Conservation (phyloP, 176 grass and related monocot species). For the Calamus simplicifolius region DNA sequence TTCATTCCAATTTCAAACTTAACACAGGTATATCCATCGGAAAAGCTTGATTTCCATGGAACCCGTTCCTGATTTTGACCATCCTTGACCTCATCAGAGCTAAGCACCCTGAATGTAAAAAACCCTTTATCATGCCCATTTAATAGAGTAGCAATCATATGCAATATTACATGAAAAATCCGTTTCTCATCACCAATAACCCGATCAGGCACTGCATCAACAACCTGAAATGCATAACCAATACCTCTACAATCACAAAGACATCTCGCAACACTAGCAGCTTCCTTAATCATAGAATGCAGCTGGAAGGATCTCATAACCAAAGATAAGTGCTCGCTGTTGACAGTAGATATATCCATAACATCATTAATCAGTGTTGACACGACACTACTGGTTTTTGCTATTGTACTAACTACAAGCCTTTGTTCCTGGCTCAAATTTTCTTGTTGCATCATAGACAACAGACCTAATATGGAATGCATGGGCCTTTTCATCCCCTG, state of each 20-base stretch:
- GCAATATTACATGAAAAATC: slow-evolving; percentile 51
- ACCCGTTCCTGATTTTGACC: slow-evolving; percentile 31
- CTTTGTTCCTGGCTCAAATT: slow-evolving; percentile 10
- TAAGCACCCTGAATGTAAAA: slow-evolving; percentile 25
- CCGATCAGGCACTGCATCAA: slow-evolving; percentile 16
- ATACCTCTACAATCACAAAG: slow-evolving; percentile 10
- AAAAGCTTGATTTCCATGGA: slow-evolving; percentile 27
- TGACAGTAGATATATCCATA: background rate
- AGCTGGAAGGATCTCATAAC: slow-evolving; percentile 8
- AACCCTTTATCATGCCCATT: slow-evolving; percentile 7
- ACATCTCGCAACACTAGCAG: slow-evolving; percentile 5
- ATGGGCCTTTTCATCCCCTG: slow-evolving; percentile 10
- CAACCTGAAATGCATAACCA: slow-evolving; percentile 7
- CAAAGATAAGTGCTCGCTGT: slow-evolving; percentile 2
- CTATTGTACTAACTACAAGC: slow-evolving; percentile 8
- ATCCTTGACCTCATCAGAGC: slow-evolving; percentile 30
- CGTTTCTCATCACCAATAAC: slow-evolving; percentile 61
- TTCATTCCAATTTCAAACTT: slow-evolving; percentile 40
- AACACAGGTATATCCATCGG: slow-evolving; percentile 24
- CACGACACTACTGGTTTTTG: slow-evolving; percentile 11
- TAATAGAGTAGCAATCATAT: slow-evolving; percentile 37
- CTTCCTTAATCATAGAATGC: slow-evolving; percentile 14
- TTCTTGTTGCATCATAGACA: slow-evolving; percentile 17
- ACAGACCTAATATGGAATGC: slow-evolving; percentile 4
- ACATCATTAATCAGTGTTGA: slow-evolving; percentile 15